These are phyloP conservation scores for Raffaelea albimanens DNA, from an alignment of 2,329 filamentous ascomycete species.

Conservation along the genomic window DNA sequence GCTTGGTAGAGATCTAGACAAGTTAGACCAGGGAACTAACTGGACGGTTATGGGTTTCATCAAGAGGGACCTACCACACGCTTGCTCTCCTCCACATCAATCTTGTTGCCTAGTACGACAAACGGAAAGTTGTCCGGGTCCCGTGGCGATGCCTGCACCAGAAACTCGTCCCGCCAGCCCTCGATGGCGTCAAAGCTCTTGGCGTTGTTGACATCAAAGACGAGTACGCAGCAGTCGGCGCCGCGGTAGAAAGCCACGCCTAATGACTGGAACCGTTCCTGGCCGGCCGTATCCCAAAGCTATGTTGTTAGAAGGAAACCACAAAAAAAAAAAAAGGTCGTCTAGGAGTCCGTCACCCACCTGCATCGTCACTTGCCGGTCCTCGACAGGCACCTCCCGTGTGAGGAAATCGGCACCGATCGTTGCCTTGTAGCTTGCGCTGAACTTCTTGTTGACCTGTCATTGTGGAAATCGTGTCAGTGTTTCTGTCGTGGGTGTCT, in stretches of 20 bases:
- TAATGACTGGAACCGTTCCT: slow-evolving; percentile 94
- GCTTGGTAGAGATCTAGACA: slow-evolving; percentile 76
- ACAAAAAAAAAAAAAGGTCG: too few species aligned
- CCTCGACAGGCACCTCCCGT: slow-evolving; percentile 94
- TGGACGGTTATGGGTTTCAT: not conserved
- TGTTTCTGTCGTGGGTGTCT: not conserved
- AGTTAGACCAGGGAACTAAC: not conserved
- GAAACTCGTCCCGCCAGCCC: slow-evolving; percentile 96
- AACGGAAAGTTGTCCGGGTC: slow-evolving; percentile 98
- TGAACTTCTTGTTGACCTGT: slow-evolving; percentile 99
- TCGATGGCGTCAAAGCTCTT: slow-evolving; percentile 99
- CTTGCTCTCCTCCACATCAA: slow-evolving; percentile 97
- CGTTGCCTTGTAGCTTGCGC: slow-evolving; percentile 97
- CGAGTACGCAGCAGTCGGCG: slow-evolving; percentile 94
- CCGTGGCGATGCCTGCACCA: slow-evolving; percentile 92
- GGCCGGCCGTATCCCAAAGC: slow-evolving; percentile 97
- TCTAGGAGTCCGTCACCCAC: too few species aligned
- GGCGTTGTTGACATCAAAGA: slow-evolving; percentile 97
- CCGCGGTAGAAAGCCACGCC: slow-evolving; percentile 96
- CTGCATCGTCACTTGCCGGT: slow-evolving; percentile 96
- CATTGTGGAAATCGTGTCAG: not conserved
- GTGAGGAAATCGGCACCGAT: slow-evolving; percentile 98
- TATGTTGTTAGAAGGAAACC: slow-evolving; percentile 25
- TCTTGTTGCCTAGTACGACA: slow-evolving; percentile 97
- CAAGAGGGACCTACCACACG: slow-evolving; percentile 70